Base-by-base conservation (phyloP, 805 yeast species). In the Candida easanensis region DNA sequence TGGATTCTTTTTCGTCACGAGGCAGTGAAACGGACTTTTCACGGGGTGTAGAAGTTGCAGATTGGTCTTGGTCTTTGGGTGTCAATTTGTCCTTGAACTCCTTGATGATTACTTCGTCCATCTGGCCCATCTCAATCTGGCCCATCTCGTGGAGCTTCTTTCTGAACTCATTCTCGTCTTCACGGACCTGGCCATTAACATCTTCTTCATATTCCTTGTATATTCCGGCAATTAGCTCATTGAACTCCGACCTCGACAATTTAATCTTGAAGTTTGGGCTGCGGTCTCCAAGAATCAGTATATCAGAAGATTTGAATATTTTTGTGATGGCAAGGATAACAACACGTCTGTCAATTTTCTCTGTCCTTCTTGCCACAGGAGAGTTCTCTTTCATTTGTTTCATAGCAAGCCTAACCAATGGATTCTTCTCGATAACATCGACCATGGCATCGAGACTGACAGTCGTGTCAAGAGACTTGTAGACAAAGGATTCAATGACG, bases 281-380 rank as follows among this genome's bases (percentile, higher is more conserved):
- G 20, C 50, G 48, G 16, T 53, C 49, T n/a, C 54, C 53, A 21
- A 56, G 34, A 11, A 57, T 58, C 16, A 48, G 46, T 21, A 57
- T 53, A 38, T 56, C 55, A 3, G 49, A 41, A 0, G 58, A 47
- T 15, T 48, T 50, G 32, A 58, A 49, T 16, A 52, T 46, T 28
- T 46, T 46, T 9, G 60, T 55, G n/a, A 58, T 50, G 8, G 60
- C 53, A 4, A 54, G 39, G 5, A 57, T 51, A 5, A 58, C 61
- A 22, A 57, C 61, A 13, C 53, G 36, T 1, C 49, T 47, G 1
- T 56, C 49, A 5, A 45, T 19, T 4, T 39, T 39, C 0, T 52
- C 37, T 4, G 42, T 36, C 17, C 38, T 8, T 14, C 30, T 48
- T 4, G 44, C 21, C 6, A 36, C 45, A 0, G 53, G 42, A 7